Conservation (phyloP, 345 rosid genomes). For the Salix exigua region DNA sequence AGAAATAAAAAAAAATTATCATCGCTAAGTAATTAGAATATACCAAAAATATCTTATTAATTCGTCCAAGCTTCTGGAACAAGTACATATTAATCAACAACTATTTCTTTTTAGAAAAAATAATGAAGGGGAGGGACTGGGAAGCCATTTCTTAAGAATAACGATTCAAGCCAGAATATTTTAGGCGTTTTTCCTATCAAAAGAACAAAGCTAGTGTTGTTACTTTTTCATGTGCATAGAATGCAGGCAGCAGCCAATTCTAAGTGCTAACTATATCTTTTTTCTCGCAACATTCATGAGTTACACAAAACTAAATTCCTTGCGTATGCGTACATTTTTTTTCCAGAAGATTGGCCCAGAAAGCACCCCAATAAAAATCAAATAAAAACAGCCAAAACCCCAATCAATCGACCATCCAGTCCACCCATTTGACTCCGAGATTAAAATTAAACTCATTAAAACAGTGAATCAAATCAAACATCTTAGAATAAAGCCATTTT, state of each 20-base stretch:
- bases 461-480: neutral
- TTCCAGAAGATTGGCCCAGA: neutral
- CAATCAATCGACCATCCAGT: neutral
- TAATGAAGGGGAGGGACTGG: neutral
- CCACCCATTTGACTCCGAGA: neutral
- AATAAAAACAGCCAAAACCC: neutral
- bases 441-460: neutral
- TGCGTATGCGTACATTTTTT: neutral
- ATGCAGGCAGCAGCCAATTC: neutral
- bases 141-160: neutral
- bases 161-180: neutral
- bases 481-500: neutral
- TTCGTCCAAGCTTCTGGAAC: neutral
- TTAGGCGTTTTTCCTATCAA: neutral
- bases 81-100: neutral
- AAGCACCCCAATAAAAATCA: neutral
- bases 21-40: neutral
- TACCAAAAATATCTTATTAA: neutral
- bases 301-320: neutral
- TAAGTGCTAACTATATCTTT: neutral
- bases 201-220: neutral
- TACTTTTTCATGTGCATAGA: neutral
- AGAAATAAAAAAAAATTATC: constrained; percentile 2
- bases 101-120: neutral
- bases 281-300: neutral